Base-by-base conservation (phyloP, 169 alveolate species). In the Plasmodium fragile region DNA sequence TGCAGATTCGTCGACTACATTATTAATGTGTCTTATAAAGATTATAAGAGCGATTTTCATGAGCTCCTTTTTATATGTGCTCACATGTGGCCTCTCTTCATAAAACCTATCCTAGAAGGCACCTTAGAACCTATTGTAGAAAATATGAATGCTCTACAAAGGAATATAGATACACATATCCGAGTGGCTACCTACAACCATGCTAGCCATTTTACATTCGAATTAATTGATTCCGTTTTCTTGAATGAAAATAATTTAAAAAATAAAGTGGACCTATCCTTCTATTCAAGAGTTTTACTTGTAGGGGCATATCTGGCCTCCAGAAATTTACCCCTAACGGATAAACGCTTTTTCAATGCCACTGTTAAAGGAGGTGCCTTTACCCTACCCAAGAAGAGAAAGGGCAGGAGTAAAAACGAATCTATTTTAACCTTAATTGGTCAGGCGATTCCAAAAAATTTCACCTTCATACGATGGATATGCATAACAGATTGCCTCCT, bases 351-450 rank as follows among this genome's bases (percentile, higher is more conserved):
- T 53, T 91, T 91, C 65, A 91, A 91, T 81, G 94, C 94, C 18
- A 91, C 94, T 3, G 94, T 91, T 36, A 91, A 91, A 55, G 94
- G 94, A 0, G 94, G 94, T 70, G 94, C 94, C 16, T 91, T 91
- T 45, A 91, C 52, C 45, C 39, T 91, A 59, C 94, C 94, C 5
- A 91, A 81, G 82, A 91, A 91, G 77, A 91, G 92, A 81, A 91
- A 91, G 39, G 49, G 79, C 18, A 79, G 41, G 71, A 77, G 55
- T 52, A 91, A 81, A 80, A 91, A 91, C 49, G 94, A 91, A 70
- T 91, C 94, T 39, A 91, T 91, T 45, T 77, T 91, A 91, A 91
- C 94, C 7, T 81, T 91, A 91, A 80, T 91, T 16, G 83, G 94
- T 32, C 91, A 69, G 65, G 78, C 94, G 4, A 91, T 91, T 43